Evolutionary conservation across 495 filamentous ascomycete species (phyloP), one percentile per base, ranked within the genome.

Genomic region (Delitschia confertaspora): DNA sequence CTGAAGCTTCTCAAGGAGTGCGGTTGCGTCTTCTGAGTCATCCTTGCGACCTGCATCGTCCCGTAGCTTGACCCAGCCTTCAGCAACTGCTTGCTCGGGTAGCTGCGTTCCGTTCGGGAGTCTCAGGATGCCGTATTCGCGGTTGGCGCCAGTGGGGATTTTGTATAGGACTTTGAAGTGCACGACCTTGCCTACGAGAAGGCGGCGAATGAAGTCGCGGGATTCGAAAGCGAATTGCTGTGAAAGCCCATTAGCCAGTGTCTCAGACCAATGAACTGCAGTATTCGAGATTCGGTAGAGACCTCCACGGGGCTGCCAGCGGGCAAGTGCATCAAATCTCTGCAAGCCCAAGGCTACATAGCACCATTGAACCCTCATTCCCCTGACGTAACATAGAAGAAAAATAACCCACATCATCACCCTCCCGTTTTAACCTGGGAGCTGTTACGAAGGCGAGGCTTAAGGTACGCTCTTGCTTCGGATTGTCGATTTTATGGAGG

Each of bases 41-140:
- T 93, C 87, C 50, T 84, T 86, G 29, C 80, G 73, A 45, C 86
- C 86, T 18, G 88, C 85, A 65, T 96, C 91, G 44, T 99, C 89
- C 36, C 93, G 75, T 26, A 99, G 69, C 59, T 87, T 93, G 42
- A 83, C 69, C 85, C 85, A 93, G 37, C 93, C 93, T 51, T 89
- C 82, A 43, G 82, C 73, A 31, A 95, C 79, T 38, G 78, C 68
- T 26, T 80, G 74, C 20, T 95, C 88, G 14, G 89, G 85, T 27
- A 96, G 63, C 33, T 74, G 66, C 25, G 47, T 47, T 24, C 44
- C 44, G 38, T 79, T 80, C 38, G 80, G 75, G 23, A 95, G 69
- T 17, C 66, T 71, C 38, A 89, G 75, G 45, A 72, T 72, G 35
- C 91, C 93, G 61, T 94, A 96, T 56, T 96, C 91, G 31, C 86